phyloP scores from a whole-genome alignment of 2,329 filamentous ascomycete species.

The Fusarium sp. region DNA sequence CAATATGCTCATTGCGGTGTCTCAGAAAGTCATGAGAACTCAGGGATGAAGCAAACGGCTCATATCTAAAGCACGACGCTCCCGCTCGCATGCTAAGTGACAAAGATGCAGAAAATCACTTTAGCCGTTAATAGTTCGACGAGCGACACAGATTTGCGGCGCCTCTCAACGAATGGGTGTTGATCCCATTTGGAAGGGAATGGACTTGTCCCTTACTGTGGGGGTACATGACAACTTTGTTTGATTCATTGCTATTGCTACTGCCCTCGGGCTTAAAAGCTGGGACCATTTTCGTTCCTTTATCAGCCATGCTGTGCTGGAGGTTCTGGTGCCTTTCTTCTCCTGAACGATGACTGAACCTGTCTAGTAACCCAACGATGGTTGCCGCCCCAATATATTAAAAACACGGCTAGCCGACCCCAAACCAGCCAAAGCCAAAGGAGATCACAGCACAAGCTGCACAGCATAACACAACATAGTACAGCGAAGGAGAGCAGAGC shows the following conservation, averaged over 20 bases:
- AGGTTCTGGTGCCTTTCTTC: constrained; percentile 7
- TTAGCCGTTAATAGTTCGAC: constrained; percentile 28
- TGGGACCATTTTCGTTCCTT: constrained; percentile 15
- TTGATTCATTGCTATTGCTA: constrained; percentile 1
- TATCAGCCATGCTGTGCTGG: constrained; percentile 7
- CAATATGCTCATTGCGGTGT: constrained; percentile 14
- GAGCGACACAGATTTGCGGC: constrained; percentile 29
- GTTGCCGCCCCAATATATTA: constrained; percentile 39
- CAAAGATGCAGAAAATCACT: constrained; percentile 10
- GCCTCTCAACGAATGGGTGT: constrained; percentile 39
- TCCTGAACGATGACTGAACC: constrained; percentile 21
- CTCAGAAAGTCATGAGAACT: constrained; percentile 20
- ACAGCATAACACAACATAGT: constrained; percentile 11
- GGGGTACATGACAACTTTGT: constrained; percentile 21
- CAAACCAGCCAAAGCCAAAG: constrained; percentile 31
- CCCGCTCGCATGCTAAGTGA: constrained; percentile 9
- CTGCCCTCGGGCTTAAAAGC: constrained; percentile 15
- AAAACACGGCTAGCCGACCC: constrained; percentile 18
- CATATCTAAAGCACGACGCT: constrained; percentile 18
- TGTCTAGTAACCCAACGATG: constrained; percentile 23
- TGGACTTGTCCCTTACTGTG: constrained; percentile 30
- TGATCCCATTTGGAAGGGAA: constrained; percentile 41
- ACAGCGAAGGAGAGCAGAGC: constrained; percentile 9
- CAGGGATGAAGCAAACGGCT: constrained; percentile 1
- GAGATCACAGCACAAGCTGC: constrained; percentile 18